Conservation (phyloP, 2,329 filamentous ascomycete genomes). For the Fusarium veterinarium region DNA sequence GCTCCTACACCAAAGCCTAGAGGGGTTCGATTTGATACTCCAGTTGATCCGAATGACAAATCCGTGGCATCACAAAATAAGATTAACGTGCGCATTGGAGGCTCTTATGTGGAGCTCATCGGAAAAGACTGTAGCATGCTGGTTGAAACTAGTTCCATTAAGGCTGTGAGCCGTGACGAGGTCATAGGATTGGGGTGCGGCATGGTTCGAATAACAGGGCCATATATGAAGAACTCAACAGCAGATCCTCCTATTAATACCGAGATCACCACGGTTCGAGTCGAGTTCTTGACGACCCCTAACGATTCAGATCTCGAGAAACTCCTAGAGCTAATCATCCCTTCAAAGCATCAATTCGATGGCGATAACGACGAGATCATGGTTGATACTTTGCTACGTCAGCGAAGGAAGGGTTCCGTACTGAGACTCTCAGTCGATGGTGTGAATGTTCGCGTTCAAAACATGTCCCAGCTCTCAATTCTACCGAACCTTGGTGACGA, state of each 20-base stretch:
- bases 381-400: slow-evolving; percentile 88
- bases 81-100: slow-evolving; percentile 80
- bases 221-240: slow-evolving; percentile 65
- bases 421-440: slow-evolving; percentile 76
- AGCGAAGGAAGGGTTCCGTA: slow-evolving; percentile 87
- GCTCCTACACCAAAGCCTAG: slow-evolving; percentile 59
- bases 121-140: slow-evolving; percentile 81
- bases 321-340: slow-evolving; percentile 86
- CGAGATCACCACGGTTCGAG: slow-evolving; percentile 72
- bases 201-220: slow-evolving; percentile 79
- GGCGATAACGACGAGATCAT: slow-evolving; percentile 93
- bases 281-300: slow-evolving; percentile 79
- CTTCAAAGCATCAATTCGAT: slow-evolving; percentile 88
- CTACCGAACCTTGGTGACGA: slow-evolving; percentile 82
- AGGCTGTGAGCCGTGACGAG: slow-evolving; percentile 79
- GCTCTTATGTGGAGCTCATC: slow-evolving; percentile 78
- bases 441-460: slow-evolving; percentile 70
- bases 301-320: slow-evolving; percentile 84
- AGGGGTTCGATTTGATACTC: slow-evolving; percentile 69
- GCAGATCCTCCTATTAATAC: slow-evolving; percentile 71
- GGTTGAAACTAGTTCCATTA: slow-evolving; percentile 83
- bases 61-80: slow-evolving; percentile 69
- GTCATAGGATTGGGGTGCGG: slow-evolving; percentile 79
- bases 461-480: slow-evolving; percentile 72
- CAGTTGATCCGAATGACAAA: slow-evolving; percentile 61